Evolutionary conservation across 139 green algal genomes (phyloP).

Genomic region (Tetraselmis striata): DNA sequence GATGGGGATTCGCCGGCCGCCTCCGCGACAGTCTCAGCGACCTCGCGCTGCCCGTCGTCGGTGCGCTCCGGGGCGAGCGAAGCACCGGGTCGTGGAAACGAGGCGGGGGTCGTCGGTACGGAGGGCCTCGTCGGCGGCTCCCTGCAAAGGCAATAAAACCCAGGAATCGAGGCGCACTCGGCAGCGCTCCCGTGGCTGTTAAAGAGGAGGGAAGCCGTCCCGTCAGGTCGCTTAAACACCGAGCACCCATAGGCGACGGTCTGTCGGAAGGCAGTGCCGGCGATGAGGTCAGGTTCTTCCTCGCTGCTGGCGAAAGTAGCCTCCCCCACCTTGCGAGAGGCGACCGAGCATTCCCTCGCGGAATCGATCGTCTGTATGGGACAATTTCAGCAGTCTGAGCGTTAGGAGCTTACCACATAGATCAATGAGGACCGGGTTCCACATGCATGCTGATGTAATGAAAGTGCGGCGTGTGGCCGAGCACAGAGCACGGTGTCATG

Average conservation of each 20-base stretch:
- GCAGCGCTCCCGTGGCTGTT: not conserved
- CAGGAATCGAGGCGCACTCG: not conserved
- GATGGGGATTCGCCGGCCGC: not conserved
- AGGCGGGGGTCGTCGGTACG: not conserved
- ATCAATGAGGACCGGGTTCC: not conserved
- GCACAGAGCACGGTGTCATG: too few relatives aligned
- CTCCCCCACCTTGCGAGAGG: not conserved
- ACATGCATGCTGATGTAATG: not conserved
- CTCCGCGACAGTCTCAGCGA: not conserved
- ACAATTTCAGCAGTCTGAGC: too few relatives aligned
- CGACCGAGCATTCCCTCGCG: not conserved
- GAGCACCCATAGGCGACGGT: not conserved
- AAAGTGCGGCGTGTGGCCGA: too few relatives aligned
- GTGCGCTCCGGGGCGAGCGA: too few relatives aligned
- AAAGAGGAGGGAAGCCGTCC: not conserved
- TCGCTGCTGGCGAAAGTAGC: too few relatives aligned
- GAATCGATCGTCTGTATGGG: not conserved
- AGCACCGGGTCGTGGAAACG: too few relatives aligned
- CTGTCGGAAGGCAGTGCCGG: not conserved
- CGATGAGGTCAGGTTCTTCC: not conserved
- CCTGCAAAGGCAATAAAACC: not conserved
- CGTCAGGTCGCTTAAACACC: not conserved
- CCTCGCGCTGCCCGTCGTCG: too few relatives aligned
- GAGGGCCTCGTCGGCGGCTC: not conserved
- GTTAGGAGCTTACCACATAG: too few relatives aligned